A percentile compares a stretch with the other conserved stretches of the same genome.
phyloP scores from a whole-genome alignment of 2,329 filamentous ascomycete species.

The Nemania sp. region DNA sequence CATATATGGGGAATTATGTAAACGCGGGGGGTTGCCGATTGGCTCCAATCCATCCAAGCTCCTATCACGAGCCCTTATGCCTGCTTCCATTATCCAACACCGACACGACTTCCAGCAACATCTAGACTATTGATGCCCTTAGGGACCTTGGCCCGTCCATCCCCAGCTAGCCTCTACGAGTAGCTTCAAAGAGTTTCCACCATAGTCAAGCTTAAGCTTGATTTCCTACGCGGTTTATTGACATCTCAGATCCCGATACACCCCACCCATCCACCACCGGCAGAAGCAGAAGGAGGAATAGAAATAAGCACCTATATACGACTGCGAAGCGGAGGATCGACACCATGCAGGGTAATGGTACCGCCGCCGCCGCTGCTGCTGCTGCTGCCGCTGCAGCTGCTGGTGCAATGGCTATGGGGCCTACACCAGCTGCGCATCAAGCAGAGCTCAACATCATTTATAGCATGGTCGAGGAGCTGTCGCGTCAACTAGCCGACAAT shows the following conservation, averaged over 20 bases:
- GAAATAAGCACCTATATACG: constrained; percentile 6
- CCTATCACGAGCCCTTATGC: too few species aligned
- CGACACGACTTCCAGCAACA: too few species aligned
- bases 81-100: too few species aligned
- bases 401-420: constrained; percentile 61
- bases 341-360: constrained; percentile 50
- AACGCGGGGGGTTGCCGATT: too few species aligned
- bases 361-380: constrained; percentile 49
- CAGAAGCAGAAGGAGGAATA: too few species aligned
- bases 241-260: not conserved
- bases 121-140: too few species aligned
- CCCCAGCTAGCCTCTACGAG: not conserved
- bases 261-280: constrained; percentile 25
- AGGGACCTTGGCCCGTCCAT: too few species aligned
- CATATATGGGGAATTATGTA: too few species aligned
- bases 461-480: constrained; percentile 74
- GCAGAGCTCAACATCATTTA: constrained; percentile 77
- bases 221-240: too few species aligned
- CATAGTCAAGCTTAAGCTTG: not conserved
- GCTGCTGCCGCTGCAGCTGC: constrained; percentile 47
- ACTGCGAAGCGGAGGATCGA: constrained; percentile 30
- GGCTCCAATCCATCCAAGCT: too few species aligned
- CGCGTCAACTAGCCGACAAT: constrained; percentile 72
- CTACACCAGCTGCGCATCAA: constrained; percentile 75
- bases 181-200: not conserved